These are phyloP conservation scores for Dimocarpus longan DNA, from an alignment of 345 rosid species.

Conservation along the genomic window DNA sequence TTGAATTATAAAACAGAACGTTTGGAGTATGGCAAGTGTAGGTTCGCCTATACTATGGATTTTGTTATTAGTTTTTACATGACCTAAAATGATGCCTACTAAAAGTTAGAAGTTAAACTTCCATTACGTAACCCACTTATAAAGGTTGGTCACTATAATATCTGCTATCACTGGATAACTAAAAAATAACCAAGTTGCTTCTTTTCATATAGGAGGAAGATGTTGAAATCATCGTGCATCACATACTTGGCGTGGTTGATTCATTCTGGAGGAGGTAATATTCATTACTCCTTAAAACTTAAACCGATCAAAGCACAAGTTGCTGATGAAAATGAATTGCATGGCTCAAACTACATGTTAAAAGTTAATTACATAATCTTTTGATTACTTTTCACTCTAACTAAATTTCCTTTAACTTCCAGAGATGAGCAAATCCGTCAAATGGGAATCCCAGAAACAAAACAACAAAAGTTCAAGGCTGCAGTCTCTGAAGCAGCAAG, in stretches of 20 bases:
- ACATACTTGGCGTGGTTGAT: slow-evolving; percentile 67
- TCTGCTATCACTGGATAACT: not conserved
- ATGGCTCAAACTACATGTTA: not conserved
- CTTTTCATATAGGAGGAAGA: slow-evolving; percentile 64
- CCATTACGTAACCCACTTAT: not conserved
- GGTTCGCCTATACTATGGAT: not conserved
- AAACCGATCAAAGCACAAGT: not conserved
- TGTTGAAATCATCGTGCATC: slow-evolving; percentile 67
- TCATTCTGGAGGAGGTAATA: slow-evolving; percentile 64
- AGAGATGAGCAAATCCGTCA: slow-evolving; percentile 41
- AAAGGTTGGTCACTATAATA: not conserved
- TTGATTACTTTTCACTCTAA: not conserved
- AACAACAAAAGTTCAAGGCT: slow-evolving; percentile 54
- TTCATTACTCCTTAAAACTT: not conserved
- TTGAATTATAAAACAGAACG: not conserved
- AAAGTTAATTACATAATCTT: not conserved
- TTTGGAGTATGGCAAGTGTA: not conserved
- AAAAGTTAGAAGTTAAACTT: not conserved
- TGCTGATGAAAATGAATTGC: not conserved
- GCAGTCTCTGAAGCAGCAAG: slow-evolving; percentile 57
- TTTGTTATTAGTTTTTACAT: too few species aligned
- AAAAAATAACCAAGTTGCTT: not conserved
- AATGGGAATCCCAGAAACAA: slow-evolving; percentile 37
- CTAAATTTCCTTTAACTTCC: not conserved
- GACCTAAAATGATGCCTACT: not conserved